Percentiles rank a stretch among this genome's conserved stretches.
Evolutionary conservation across 805 yeast species (phyloP).

Genomic region (Cyberlindnera americana): DNA sequence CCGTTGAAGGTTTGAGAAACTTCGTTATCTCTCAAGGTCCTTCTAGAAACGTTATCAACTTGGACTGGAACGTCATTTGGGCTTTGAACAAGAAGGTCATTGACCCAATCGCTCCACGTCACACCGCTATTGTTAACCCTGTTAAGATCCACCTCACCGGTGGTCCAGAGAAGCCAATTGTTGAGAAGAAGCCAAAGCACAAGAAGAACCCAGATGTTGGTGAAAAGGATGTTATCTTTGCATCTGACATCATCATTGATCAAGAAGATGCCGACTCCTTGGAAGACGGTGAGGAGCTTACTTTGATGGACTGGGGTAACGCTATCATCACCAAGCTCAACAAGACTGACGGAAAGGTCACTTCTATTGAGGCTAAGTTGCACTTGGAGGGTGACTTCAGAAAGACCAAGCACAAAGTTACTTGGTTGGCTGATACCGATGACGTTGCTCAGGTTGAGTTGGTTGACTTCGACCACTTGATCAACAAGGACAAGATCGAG

Average conservation of each 20-base stretch:
- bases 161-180: constrained; percentile 60
- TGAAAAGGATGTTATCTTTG: constrained; percentile 67
- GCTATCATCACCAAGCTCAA: constrained; percentile 69
- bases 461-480: constrained; percentile 90
- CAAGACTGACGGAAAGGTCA: constrained; percentile 57
- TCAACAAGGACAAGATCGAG: constrained; percentile 91
- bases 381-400: constrained; percentile 96
- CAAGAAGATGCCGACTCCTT: constrained; percentile 79
- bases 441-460: constrained; percentile 73
- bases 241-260: constrained; percentile 67
- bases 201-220: constrained; percentile 94
- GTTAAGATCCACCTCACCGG: constrained; percentile 65
- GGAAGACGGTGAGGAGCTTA: constrained; percentile 84
- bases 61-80: constrained; percentile 98
- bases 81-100: constrained; percentile 95
- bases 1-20: constrained; percentile 94
- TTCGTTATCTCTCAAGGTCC: constrained; percentile 97
- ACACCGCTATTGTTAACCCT: constrained; percentile 75
- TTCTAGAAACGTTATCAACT: constrained; percentile 90
- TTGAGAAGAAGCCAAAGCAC: constrained; percentile 84
- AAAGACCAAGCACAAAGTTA: constrained; percentile 89
- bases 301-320: constrained; percentile 99
- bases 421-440: constrained; percentile 86
- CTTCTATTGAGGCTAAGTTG: constrained; percentile 68
- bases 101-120: constrained; percentile 96